phyloP scores from a whole-genome alignment of 768 basidiomycete genomes.

The Russula vinacea region DNA sequence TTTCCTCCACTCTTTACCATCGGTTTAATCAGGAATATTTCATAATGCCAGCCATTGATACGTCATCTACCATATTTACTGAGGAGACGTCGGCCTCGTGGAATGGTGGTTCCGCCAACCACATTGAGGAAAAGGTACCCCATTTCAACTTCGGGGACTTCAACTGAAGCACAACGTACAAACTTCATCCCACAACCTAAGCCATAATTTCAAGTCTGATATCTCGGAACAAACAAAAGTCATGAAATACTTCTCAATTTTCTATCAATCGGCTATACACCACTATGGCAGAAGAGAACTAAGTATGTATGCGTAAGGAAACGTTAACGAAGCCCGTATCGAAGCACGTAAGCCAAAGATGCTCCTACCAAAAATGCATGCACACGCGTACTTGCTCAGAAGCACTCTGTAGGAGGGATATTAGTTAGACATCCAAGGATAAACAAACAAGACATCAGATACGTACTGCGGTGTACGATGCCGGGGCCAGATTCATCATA shows the following conservation, averaged over 20 bases:
- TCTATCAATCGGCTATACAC: slow-evolving; percentile 8
- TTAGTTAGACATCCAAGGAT: slow-evolving; percentile 16
- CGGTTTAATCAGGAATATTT: too few relatives aligned
- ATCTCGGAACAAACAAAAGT: not conserved
- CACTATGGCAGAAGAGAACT: slow-evolving; percentile 13
- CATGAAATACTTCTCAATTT: slow-evolving; percentile 14
- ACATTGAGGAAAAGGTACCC: too few relatives aligned
- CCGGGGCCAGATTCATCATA: slow-evolving; percentile 83
- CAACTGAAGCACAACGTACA: too few relatives aligned
- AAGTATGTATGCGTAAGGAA: slow-evolving; percentile 24
- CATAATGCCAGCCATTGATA: too few relatives aligned
- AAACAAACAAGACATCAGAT: not conserved
- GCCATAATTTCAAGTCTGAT: not conserved
- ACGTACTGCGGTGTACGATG: slow-evolving; percentile 75
- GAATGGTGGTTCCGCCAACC: too few relatives aligned
- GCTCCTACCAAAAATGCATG: slow-evolving; percentile 16
- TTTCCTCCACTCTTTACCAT: too few relatives aligned
- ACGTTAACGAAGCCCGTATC: slow-evolving; percentile 13
- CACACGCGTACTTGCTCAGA: slow-evolving; percentile 14
- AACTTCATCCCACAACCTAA: too few relatives aligned
- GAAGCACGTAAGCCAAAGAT: slow-evolving; percentile 22
- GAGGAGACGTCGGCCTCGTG: too few relatives aligned
- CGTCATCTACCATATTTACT: too few relatives aligned
- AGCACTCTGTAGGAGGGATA: slow-evolving; percentile 20
- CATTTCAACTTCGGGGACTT: too few relatives aligned